These are phyloP conservation scores for Rubia yunnanensis DNA, from an alignment of 257 asterid species.

Conservation along the genomic window DNA sequence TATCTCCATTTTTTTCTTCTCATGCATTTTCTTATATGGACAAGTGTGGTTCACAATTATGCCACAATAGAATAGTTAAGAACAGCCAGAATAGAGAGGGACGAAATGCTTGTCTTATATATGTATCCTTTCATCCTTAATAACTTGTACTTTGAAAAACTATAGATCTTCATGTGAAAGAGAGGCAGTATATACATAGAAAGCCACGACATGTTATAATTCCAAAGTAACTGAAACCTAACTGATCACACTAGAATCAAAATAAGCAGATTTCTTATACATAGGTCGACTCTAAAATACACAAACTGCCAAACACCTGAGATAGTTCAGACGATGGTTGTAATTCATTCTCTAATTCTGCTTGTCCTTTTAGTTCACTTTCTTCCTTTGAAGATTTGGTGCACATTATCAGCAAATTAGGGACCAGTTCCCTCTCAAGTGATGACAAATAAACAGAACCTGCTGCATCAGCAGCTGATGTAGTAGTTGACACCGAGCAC, in stretches of 20 bases:
- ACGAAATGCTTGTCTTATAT: neutral
- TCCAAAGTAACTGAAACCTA: neutral
- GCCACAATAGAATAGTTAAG: neutral
- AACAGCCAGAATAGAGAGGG: neutral
- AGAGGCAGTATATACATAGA: neutral
- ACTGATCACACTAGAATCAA: neutral
- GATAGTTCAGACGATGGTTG: constrained; percentile 34
- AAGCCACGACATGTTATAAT: neutral
- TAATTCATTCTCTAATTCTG: constrained; percentile 40
- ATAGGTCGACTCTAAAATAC: neutral
- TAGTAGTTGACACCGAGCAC: constrained; percentile 88
- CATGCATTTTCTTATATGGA: neutral
- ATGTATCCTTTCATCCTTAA: neutral
- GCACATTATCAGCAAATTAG: constrained; percentile 95
- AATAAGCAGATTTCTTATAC: neutral
- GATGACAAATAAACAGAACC: constrained; percentile 87
- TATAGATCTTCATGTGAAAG: neutral
- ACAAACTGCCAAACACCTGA: constrained; percentile 32
- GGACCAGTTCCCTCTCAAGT: constrained; percentile 76
- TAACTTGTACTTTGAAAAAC: neutral
- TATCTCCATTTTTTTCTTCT: too few relatives aligned
- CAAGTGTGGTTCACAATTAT: neutral
- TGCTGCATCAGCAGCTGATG: constrained; percentile 98
- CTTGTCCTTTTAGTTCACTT: constrained; percentile 24
- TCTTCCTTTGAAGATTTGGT: constrained; percentile 47